Base-by-base conservation (phyloP, 345 rosid species). In the Salix udensis region DNA sequence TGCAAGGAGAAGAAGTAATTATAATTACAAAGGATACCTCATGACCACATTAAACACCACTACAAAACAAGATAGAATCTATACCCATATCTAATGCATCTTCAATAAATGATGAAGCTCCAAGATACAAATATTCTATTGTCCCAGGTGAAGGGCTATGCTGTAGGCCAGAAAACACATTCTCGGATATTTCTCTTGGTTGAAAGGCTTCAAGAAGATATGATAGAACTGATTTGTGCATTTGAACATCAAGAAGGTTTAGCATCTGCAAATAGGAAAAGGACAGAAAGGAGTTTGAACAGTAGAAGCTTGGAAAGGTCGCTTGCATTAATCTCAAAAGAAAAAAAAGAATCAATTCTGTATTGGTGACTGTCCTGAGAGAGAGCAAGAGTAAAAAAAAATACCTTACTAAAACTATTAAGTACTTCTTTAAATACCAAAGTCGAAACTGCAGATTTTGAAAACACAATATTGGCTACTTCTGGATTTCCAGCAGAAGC, bases 121-220 rank as follows among this genome's bases (percentile, higher is more conserved):
- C 92, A 37, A 84, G 82, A 83, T 81, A 91, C 67, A 85, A 81
- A 86, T 84, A 86, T 48, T 89, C 98, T 58, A 81, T 75, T 76
- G 90, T 89, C 83, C 91, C 91, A 77, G 83, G 84, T 71, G 83
- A 77, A 67, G 93, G 90, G 80, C 76, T 61, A 76, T 87, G 86
- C 70, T 81, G 85, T 66, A 81, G 31, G 74, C 82, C 85, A 60
- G 80, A 80, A 65, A 78, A 77, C 75, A 80, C 74, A 84, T 31
- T 50, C 78, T 83, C 85, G n/a, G 83, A 77, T 68, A 80, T 68
- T 68, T 82, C 70, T 30, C 69, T 66, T 19, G 89, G 84, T 84
- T 91, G 97, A 83, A 93, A 88, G 66, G 93, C 91, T 85, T 84
- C 77, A 66, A 93, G 87, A 66, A 93, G 86, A 85, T 89, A 86